Conservation (phyloP, 345 rosid species). For the Pistacia vera region DNA sequence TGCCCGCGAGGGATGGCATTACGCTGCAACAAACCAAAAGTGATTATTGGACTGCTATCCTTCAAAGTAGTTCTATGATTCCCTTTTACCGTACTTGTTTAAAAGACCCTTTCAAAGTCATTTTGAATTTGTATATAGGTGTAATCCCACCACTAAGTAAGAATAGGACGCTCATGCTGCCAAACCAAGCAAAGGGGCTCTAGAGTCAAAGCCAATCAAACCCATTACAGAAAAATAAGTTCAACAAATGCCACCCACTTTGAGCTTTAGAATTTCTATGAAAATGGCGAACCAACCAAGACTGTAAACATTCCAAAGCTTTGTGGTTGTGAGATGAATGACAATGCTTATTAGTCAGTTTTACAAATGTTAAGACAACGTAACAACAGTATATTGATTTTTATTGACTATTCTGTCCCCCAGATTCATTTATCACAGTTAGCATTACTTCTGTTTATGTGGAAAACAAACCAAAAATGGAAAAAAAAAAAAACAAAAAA, state of each 20-base stretch:
- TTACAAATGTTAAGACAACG: not conserved
- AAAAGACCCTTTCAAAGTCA: not conserved
- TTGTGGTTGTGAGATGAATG: too few species aligned
- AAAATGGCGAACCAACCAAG: too few species aligned
- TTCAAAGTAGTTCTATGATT: not conserved
- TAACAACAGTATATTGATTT: not conserved
- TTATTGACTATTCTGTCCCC: not conserved
- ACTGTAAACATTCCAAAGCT: too few species aligned
- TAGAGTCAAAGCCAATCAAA: too few species aligned
- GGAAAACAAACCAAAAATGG: not conserved
- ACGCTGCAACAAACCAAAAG: slow-evolving; percentile 20
- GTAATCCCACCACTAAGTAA: too few species aligned
- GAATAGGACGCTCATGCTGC: not conserved
- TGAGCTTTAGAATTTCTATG: too few species aligned
- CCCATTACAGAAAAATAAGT: too few species aligned
- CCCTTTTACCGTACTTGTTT: not conserved
- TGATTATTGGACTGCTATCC: not conserved
- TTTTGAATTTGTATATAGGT: too few species aligned
- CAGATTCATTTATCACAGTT: not conserved
- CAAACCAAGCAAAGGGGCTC: not conserved
- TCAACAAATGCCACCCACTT: too few species aligned
- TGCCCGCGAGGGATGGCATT: too few species aligned
- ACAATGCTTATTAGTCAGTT: too few species aligned
- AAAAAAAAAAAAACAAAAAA: not conserved
- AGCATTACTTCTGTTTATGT: not conserved